phyloP scores from a whole-genome alignment of 257 asterid species.

The Nemophila menziesii region DNA sequence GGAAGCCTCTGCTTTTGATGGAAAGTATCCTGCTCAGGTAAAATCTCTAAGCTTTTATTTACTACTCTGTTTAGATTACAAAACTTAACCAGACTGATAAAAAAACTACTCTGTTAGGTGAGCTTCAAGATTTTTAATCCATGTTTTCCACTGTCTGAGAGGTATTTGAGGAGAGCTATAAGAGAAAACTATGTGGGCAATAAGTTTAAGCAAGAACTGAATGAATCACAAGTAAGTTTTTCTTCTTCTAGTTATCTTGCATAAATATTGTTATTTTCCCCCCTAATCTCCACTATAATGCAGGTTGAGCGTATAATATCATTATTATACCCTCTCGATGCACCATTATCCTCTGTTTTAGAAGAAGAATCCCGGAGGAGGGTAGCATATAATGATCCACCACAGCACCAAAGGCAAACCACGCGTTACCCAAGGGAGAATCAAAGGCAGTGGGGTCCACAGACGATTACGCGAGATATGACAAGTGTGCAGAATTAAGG shows the following conservation, averaged over 20 bases:
- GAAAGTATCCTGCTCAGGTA: constrained; percentile 85
- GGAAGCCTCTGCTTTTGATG: constrained; percentile 69
- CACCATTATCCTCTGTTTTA: constrained; percentile 16
- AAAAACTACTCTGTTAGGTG: constrained; percentile 31
- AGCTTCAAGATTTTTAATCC: constrained; percentile 48
- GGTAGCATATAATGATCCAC: constrained; percentile 17
- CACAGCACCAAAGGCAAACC: constrained; percentile 16
- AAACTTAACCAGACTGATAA: background rate
- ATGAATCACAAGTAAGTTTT: constrained; percentile 41
- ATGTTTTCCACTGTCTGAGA: constrained; percentile 65
- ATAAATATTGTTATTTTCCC: background rate
- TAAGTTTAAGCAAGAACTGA: constrained; percentile 68
- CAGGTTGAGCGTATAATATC: constrained; percentile 48
- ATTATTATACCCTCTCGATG: constrained; percentile 36
- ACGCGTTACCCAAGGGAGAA: constrained; percentile 16
- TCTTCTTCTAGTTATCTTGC: constrained; percentile 1
- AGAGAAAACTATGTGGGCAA: constrained; percentile 43
- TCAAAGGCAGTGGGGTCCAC: constrained; percentile 1
- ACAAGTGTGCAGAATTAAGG: background rate
- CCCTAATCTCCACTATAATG: constrained; percentile 5
- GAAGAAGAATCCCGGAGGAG: constrained; percentile 15
- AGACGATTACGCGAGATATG: constrained; percentile 6
- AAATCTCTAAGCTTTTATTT: constrained; percentile 1
- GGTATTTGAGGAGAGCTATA: constrained; percentile 35
- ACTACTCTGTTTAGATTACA: background rate